Evolutionary conservation across 164 flowering plant species (phyloP).

Genomic region (Piper betle): DNA sequence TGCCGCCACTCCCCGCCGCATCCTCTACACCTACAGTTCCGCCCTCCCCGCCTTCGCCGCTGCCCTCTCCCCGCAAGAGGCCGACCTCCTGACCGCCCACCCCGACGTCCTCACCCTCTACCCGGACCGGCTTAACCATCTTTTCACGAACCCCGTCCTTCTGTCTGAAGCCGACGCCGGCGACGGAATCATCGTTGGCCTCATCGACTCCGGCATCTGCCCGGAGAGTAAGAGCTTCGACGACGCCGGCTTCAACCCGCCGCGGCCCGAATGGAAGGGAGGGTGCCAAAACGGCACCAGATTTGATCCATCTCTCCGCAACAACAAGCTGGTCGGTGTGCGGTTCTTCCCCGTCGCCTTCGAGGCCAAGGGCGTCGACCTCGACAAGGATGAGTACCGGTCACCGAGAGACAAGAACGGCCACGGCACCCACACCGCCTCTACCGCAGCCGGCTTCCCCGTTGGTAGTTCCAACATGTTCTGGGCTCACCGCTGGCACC

Average conservation of each 20-base stretch:
- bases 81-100: conserved; percentile 38
- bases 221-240: conserved; percentile 59
- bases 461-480: conserved; percentile 54
- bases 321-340: conserved; percentile 73
- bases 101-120: conserved; percentile 87
- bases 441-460: conserved; percentile 67
- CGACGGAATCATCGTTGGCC: conserved; percentile 55
- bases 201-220: conserved; percentile 85
- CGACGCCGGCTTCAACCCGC: conserved; percentile 56
- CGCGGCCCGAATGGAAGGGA: conserved; percentile 68
- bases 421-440: no score
- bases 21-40: conserved; percentile 54
- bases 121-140: conserved; percentile 74
- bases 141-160: conserved; percentile 17
- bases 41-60: conserved; percentile 70
- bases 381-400: conserved; percentile 55
- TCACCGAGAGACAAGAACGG: conserved; percentile 91
- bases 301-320: conserved; percentile 44
- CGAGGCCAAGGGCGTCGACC: conserved; percentile 48
- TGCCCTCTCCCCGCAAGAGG: conserved; percentile 25
- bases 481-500: conserved; percentile 57
- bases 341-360: conserved; percentile 59
- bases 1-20: conserved; percentile 29
- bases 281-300: conserved; percentile 38
- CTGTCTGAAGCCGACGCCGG: conserved; percentile 23